A percentile compares a stretch with the other conserved stretches of the same genome.
These are phyloP conservation scores for Globisporangium carolinianum DNA, from an alignment of 352 stramenopile genomes.

Conservation along the genomic window DNA sequence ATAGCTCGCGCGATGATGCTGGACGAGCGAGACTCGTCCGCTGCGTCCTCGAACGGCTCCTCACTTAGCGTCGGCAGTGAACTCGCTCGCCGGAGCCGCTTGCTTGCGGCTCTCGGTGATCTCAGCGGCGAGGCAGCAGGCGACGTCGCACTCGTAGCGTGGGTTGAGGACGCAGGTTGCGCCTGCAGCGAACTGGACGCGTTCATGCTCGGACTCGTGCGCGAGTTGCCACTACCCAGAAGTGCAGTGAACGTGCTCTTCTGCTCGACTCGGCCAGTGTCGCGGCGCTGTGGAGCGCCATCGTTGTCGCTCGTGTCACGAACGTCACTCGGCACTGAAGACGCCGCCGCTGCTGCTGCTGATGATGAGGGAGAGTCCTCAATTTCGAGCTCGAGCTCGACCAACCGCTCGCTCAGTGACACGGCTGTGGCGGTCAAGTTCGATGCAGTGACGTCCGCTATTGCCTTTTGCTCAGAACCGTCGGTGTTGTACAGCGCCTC, in stretches of 20 bases:
- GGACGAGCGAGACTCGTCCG: background rate
- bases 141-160: background rate
- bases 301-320: background rate
- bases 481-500: background rate
- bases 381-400: background rate
- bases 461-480: too few species aligned
- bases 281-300: background rate
- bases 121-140: background rate
- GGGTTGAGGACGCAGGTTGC: background rate
- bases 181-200: too few species aligned
- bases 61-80: conserved; percentile 6
- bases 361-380: background rate
- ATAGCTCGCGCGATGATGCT: background rate
- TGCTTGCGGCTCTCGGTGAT: background rate
- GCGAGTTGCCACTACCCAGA: background rate
- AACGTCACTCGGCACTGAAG: background rate
- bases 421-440: background rate
- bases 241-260: conserved; percentile 11
- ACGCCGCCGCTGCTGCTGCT: background rate
- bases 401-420: conserved; percentile 1
- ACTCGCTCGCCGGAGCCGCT: conserved; percentile 7
- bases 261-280: conserved; percentile 2
- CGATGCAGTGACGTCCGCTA: background rate
- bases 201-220: background rate
- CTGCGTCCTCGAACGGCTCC: conserved; percentile 5